A percentile compares a stretch with the other conserved stretches of the same genome.
Evolutionary conservation across 306 rosid genomes (phyloP).

Genomic region (Alnus glutinosa): DNA sequence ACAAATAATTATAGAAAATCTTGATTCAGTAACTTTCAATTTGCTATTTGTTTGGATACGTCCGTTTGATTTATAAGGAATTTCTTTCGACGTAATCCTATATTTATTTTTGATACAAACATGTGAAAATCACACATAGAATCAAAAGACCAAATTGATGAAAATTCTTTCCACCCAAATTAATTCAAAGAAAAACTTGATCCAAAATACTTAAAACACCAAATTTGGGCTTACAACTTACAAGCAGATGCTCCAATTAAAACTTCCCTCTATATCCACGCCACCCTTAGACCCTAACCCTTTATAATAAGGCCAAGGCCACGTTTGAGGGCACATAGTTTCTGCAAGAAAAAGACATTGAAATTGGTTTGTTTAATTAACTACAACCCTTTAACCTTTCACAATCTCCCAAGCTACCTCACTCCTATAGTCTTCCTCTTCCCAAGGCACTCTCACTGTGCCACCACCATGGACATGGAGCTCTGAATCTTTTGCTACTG

Average conservation of each 20-base stretch:
- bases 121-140: no score
- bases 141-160: no score
- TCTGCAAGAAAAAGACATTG: slow-evolving; percentile 39
- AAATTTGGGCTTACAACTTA: slow-evolving; percentile 19
- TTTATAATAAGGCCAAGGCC: slow-evolving; percentile 31
- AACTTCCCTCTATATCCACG: slow-evolving; percentile 45
- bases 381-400: slow-evolving; percentile 57
- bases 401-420: slow-evolving; percentile 68
- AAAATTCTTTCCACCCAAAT: no score
- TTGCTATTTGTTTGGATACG: no score
- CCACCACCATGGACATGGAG: slow-evolving; percentile 44
- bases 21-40: no score
- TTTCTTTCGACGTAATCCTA: no score
- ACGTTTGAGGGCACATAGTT: slow-evolving; percentile 32
- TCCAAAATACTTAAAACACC: slow-evolving; percentile 9
- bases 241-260: slow-evolving; percentile 32
- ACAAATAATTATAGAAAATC: no score
- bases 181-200: no score
- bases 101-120: no score
- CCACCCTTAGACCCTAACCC: slow-evolving; percentile 29
- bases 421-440: slow-evolving; percentile 41
- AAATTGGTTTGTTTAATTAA: slow-evolving; percentile 46
- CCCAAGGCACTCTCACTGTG: slow-evolving; percentile 47
- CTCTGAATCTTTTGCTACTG: slow-evolving; percentile 80
- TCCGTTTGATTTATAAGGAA: no score